Evolutionary conservation across 768 basidiomycete species (phyloP).

Genomic region (Tulasnella sp.): DNA sequence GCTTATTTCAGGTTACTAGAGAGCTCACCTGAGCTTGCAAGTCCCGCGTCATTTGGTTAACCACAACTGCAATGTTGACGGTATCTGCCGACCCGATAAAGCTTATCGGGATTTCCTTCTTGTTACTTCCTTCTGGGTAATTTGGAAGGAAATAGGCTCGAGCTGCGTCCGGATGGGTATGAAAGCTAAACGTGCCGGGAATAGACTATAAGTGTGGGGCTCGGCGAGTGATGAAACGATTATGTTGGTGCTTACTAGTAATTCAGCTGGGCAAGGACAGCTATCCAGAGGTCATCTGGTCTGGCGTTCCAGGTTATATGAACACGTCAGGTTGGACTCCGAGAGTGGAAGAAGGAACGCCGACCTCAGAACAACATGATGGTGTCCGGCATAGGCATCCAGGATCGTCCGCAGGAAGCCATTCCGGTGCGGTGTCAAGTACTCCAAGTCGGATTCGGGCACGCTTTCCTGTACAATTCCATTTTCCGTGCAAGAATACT

Average conservation of each 20-base stretch:
- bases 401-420: conserved; percentile 2
- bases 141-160: not conserved
- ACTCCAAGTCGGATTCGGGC: conserved; percentile 3
- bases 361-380: conserved; percentile 6
- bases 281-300: conserved; percentile 14
- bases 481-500: not conserved
- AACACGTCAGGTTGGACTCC: not conserved
- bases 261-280: conserved; percentile 4
- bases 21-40: not conserved
- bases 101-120: not conserved
- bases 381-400: conserved; percentile 4
- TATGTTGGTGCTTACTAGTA: not conserved
- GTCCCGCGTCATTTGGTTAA: not conserved
- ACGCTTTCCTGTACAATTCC: conserved; percentile 3
- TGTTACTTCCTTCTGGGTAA: not conserved
- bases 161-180: not conserved
- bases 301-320: not conserved
- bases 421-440: conserved; percentile 11
- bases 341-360: not conserved
- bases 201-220: not conserved
- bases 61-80: not conserved
- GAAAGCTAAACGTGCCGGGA: not conserved
- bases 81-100: not conserved
- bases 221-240: not conserved
- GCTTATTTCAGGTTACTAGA: not conserved